phyloP scores from a whole-genome alignment of 2,329 filamentous ascomycete species.

The Aspergillus calidoustus region DNA sequence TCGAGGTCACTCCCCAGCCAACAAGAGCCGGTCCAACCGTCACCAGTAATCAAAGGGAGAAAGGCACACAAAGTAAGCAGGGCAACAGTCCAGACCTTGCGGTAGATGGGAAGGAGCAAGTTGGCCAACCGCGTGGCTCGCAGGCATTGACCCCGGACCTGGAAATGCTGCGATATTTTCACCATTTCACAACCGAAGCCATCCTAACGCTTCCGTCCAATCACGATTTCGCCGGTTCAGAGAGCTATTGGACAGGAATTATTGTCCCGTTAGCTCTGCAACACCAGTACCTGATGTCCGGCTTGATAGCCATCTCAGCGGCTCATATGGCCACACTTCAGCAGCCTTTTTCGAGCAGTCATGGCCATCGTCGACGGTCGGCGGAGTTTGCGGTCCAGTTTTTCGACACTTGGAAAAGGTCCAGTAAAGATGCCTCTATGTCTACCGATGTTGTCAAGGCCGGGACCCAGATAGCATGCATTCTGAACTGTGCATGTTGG shows the following conservation, averaged over 20 bases:
- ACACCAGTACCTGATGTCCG: conserved; percentile 10
- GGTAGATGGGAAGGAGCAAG: not conserved
- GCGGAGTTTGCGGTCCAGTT: conserved; percentile 1
- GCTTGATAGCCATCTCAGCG: conserved; percentile 10
- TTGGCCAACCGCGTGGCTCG: not conserved
- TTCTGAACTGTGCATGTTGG: conserved; percentile 7
- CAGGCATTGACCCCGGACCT: not conserved
- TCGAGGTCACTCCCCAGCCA: conserved; percentile 8
- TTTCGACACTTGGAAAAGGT: not conserved
- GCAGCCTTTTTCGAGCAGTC: not conserved
- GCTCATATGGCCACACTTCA: conserved; percentile 1
- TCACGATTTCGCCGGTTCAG: not conserved
- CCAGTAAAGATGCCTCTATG: not conserved
- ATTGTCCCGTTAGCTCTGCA: conserved; percentile 1
- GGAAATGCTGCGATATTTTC: conserved; percentile 13
- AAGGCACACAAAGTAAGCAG: no score
- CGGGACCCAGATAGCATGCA: not conserved
- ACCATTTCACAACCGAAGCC: conserved; percentile 11
- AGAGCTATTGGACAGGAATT: conserved; percentile 1
- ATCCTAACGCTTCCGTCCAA: conserved; percentile 5
- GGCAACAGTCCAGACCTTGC: no score
- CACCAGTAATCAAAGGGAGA: no score
- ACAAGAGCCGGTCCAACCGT: no score
- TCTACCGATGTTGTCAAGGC: not conserved
- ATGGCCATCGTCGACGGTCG: not conserved